A percentile compares a stretch with the other conserved stretches of the same genome.
Evolutionary conservation across 352 stramenopile genomes (phyloP).

Genomic region (Globisporangium solare): DNA sequence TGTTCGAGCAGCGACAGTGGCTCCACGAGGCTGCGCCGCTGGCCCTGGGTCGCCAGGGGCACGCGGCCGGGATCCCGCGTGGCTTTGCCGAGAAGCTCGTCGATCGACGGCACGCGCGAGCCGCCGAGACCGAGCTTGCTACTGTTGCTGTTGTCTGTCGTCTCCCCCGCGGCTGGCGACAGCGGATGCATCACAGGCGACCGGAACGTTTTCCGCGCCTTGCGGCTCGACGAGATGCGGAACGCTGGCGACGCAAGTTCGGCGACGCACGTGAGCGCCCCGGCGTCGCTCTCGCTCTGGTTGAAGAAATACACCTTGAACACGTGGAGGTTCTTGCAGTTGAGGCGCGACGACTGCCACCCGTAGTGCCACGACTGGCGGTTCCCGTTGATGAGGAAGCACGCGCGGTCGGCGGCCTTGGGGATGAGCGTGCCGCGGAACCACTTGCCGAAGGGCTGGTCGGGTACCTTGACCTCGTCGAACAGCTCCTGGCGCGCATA

Average conservation of each 20-base stretch:
- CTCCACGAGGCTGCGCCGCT: constrained; percentile 17
- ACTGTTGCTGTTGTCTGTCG: constrained; percentile 8
- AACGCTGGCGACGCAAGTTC: constrained; percentile 62
- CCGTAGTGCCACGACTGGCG: constrained; percentile 85
- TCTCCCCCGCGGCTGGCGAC: constrained; percentile 12
- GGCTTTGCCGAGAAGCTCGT: constrained; percentile 32
- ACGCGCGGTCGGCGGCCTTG: constrained; percentile 21
- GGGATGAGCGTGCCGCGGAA: constrained; percentile 52
- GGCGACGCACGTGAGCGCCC: constrained; percentile 41
- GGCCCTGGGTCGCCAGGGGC: constrained; percentile 6
- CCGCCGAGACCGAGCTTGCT: neutral
- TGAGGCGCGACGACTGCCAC: constrained; percentile 79
- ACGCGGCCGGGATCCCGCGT: constrained; percentile 1
- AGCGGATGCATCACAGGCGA: constrained; percentile 31
- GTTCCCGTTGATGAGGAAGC: constrained; percentile 81
- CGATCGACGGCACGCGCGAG: constrained; percentile 32
- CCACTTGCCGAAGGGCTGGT: constrained; percentile 74
- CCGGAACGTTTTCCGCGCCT: constrained; percentile 74
- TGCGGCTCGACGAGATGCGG: constrained; percentile 76
- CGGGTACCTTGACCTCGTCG: constrained; percentile 69
- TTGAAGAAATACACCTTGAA: constrained; percentile 75
- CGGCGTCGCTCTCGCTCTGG: constrained; percentile 21
- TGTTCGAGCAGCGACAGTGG: constrained; percentile 12
- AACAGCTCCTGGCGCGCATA: constrained; percentile 61
- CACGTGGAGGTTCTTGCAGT: constrained; percentile 82